These are phyloP conservation scores for Penicillium fimorum DNA, from an alignment of 495 filamentous ascomycete genomes.

Conservation along the genomic window DNA sequence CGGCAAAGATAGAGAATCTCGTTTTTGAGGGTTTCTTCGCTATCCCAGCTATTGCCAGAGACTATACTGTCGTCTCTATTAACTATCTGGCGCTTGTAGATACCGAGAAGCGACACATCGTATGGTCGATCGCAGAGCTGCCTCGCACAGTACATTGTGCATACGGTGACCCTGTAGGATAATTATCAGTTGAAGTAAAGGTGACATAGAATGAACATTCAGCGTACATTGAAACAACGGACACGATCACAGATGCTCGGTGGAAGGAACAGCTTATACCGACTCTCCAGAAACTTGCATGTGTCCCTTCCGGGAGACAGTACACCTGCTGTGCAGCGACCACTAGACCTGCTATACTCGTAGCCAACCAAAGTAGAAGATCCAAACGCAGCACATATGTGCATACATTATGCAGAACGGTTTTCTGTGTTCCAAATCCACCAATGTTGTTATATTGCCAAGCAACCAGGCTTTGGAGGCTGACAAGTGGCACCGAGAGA, in stretches of 20 bases:
- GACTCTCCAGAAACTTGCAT: constrained; percentile 37
- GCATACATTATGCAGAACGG: constrained; percentile 36
- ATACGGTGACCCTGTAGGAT: constrained; percentile 34
- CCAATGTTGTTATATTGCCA: constrained; percentile 46
- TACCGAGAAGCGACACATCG: constrained; percentile 41
- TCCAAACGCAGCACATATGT: constrained; percentile 40
- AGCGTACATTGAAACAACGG: constrained; percentile 41
- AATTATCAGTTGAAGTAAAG: constrained; percentile 9
- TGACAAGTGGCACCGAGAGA: constrained; percentile 38
- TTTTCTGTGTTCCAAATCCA: constrained; percentile 38
- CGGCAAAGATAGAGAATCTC: constrained; percentile 44
- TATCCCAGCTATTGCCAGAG: constrained; percentile 41
- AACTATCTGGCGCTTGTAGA: constrained; percentile 29
- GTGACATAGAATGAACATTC: background rate
- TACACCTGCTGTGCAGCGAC: constrained; percentile 41
- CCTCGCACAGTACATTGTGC: constrained; percentile 41
- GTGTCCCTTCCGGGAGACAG: constrained; percentile 33
- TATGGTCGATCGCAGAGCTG: constrained; percentile 45
- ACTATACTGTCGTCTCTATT: constrained; percentile 36
- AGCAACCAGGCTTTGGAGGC: constrained; percentile 44
- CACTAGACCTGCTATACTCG: constrained; percentile 43
- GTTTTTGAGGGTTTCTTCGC: constrained; percentile 42
- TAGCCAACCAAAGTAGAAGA: constrained; percentile 42
- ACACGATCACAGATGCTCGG: constrained; percentile 36
- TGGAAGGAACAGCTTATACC: constrained; percentile 46